phyloP scores from a whole-genome alignment of 2,329 filamentous ascomycete species.

The Berkeleyomyces basicola region DNA sequence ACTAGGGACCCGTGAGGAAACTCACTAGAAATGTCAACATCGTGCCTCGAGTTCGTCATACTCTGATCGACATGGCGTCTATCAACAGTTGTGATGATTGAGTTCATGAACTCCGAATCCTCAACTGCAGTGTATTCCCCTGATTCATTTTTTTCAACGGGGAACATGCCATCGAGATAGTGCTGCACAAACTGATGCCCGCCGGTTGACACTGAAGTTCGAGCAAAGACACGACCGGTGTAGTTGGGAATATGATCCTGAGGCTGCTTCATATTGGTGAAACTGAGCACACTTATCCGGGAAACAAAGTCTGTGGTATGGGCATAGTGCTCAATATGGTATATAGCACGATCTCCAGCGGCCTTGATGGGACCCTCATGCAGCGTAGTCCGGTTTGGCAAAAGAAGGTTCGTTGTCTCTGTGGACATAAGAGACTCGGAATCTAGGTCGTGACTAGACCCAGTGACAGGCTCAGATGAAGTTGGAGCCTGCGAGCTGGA shows the following conservation, averaged over 20 bases:
- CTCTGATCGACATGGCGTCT: conserved; percentile 21
- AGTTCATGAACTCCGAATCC: conserved; percentile 44
- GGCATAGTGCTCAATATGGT: conserved; percentile 66
- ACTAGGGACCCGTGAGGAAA: conserved; percentile 16
- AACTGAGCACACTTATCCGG: conserved; percentile 57
- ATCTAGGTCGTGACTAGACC: neutral
- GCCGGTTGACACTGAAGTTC: conserved; percentile 28
- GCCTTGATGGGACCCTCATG: neutral
- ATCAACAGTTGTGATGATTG: conserved; percentile 30
- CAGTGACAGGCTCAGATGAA: neutral
- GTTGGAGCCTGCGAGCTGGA: neutral
- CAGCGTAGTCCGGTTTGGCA: neutral
- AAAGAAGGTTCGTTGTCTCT: neutral
- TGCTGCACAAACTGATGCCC: conserved; percentile 46
- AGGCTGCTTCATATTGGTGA: conserved; percentile 30
- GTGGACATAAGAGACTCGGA: neutral
- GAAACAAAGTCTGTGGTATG: conserved; percentile 60
- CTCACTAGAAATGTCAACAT: conserved; percentile 23
- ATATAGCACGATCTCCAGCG: conserved; percentile 33
- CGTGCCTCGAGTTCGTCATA: conserved; percentile 16
- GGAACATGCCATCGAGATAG: conserved; percentile 46
- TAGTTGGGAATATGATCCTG: conserved; percentile 38
- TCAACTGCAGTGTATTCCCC: conserved; percentile 28
- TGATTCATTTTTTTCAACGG: conserved; percentile 28
- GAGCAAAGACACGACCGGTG: conserved; percentile 43